Conservation (phyloP, 2,329 filamentous ascomycete species). For the Colletotrichum simmondsii region DNA sequence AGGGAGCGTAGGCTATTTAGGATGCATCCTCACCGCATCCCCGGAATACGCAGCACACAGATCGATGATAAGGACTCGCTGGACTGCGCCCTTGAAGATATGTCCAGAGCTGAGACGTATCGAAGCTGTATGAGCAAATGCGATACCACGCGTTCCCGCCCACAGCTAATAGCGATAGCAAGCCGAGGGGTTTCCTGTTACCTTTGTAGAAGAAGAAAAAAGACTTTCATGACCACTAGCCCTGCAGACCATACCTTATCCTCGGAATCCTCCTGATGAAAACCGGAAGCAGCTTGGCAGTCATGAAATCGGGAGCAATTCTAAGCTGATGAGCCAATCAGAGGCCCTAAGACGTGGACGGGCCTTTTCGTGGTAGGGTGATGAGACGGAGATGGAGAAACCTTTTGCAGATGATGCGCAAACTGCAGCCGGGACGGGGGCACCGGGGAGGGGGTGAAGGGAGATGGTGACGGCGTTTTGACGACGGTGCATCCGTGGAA, state of each 20-base stretch:
- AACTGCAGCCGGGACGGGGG: background rate
- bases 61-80: background rate
- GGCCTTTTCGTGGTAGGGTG: background rate
- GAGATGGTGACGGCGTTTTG: background rate
- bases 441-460: too few species aligned
- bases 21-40: background rate
- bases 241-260: background rate
- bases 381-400: slow-evolving; percentile 18
- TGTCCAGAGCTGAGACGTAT: background rate
- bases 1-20: slow-evolving; percentile 41
- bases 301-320: background rate
- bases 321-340: background rate
- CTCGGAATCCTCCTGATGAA: background rate
- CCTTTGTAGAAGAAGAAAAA: slow-evolving; percentile 12
- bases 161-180: background rate
- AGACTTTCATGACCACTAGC: slow-evolving; percentile 14
- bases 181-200: background rate
- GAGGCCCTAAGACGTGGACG: background rate
- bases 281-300: slow-evolving; percentile 9
- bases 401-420: slow-evolving; percentile 5
- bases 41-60: background rate
- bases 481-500: background rate
- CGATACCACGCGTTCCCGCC: background rate
- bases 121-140: background rate
- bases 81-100: background rate